Base-by-base conservation (phyloP, 179 eudicot genomes). In the Spinacia oleracea region DNA sequence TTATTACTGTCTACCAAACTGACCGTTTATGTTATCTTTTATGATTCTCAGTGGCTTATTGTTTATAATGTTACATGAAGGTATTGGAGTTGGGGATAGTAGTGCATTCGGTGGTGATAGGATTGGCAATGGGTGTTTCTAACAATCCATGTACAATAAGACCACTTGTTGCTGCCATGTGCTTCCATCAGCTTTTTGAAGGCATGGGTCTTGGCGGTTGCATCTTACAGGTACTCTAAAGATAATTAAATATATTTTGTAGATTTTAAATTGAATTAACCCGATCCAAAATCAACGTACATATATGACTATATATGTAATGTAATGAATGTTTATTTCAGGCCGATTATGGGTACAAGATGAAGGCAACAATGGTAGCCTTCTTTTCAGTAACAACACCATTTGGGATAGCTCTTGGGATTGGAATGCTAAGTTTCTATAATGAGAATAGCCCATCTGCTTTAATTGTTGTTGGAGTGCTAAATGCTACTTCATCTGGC, bases 151-250 rank as follows among this genome's bases (percentile, higher is more conserved):
- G 89, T 81, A 84, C 89, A 23, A 84, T 86, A 12, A 80, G 79
- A 42, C 89, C 89, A 6, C 89, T 86, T 45, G 80, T 86, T 4
- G 87, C 87, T 31, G 89, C 89, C 56, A 86, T 86, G 87, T 86
- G 88, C 73, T 85, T 85, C 66, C 88, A 85, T 78, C 88, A 85
- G 38, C 84, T 85, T 56, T 67, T 85, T 34, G 88, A 85, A 25
- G 88, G 88, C 16, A 85, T 85, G 86, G 88, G 88, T 45, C 88
- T 85, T 51, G 89, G 89, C 40, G 87, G 89, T 66, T 86, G 89
- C 77, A 86, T 86, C 66, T 46, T 86, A 12, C 89, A 86, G 86
- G 87, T 84, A 83, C 63, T 23, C 63, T 1, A 14, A 48, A 9
- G 6, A 4, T 42, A 42, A 10, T 10, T 45, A 10, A 11, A 45